Evolutionary conservation across 331 rosid genomes (phyloP).

Genomic region (Phaseolus coccineus): DNA sequence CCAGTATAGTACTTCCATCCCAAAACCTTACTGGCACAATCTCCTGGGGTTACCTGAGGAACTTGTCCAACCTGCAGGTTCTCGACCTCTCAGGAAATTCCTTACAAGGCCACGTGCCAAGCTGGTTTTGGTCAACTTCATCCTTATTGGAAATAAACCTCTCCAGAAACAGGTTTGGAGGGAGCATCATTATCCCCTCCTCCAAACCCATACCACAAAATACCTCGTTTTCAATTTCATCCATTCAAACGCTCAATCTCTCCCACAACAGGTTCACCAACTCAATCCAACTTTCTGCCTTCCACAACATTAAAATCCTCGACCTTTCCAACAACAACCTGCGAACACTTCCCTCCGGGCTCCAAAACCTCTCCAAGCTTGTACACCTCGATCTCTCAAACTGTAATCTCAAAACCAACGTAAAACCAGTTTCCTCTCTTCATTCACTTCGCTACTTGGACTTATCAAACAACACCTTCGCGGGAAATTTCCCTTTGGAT

Average conservation of each 20-base stretch:
- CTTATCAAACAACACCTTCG: conserved; percentile 67
- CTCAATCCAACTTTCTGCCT: conserved; percentile 56
- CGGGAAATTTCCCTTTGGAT: conserved; percentile 76
- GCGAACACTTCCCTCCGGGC: conserved; percentile 54
- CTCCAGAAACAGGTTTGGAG: conserved; percentile 72
- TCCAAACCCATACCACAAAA: conserved; percentile 23
- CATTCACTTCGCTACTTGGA: conserved; percentile 61
- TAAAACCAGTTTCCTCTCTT: conserved; percentile 63
- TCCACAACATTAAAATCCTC: conserved; percentile 54
- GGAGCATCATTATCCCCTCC: conserved; percentile 42
- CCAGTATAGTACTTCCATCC: conserved; percentile 54
- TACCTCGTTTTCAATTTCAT: conserved; percentile 45
- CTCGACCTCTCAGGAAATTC: conserved; percentile 78
- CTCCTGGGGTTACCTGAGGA: conserved; percentile 69
- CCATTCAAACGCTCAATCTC: conserved; percentile 66
- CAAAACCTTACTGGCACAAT: conserved; percentile 73
- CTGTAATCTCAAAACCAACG: conserved; percentile 53
- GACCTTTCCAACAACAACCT: conserved; percentile 74
- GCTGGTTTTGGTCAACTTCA: conserved; percentile 66
- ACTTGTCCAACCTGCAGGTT: conserved; percentile 56
- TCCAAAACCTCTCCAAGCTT: conserved; percentile 56
- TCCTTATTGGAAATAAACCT: conserved; percentile 57
- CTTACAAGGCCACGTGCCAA: conserved; percentile 66
- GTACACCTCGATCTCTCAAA: conserved; percentile 62
- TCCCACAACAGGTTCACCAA: conserved; percentile 74